Base-by-base conservation (phyloP, 2,329 filamentous ascomycete species). In the Trichoderma harzianum region DNA sequence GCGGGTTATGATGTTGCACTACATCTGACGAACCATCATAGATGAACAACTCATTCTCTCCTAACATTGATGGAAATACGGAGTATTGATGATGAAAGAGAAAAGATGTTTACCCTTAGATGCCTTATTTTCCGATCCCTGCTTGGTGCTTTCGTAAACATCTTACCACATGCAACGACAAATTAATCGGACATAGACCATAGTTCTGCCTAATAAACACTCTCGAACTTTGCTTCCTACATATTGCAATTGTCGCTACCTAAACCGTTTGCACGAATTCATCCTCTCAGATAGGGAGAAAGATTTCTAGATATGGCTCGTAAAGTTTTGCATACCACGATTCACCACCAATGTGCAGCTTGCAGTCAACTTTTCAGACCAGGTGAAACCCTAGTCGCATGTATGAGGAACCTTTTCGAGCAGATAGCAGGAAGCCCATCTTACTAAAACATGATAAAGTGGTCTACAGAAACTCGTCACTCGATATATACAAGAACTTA, bases 341-440 rank as follows among this genome's bases (percentile, higher is more conserved):
- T 70, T 7, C 43, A 64, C 32, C 8, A 5, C 12, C 68, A 70
- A 10, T 70, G 68, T 10, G 68, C 57, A 32, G 68, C 68, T 3
- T 70, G 68, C 39, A 51, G 68, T 18, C 58, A 70, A 21, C 47
- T 70, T 4, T 70, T 70, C 16, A 5, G n/a, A 47, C 43, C 30
- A 57, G 58, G 60, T 24, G 60, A 70, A 30, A 5, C 3, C 24
- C 7, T 43, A 8, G 47, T 70, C 21, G 32, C 60, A 21, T 57
- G 60, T 70, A 70, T 7, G 68, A 64, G 2, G 47, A 53, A 18
- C 7, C 7, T 1, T 43, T 11, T 18, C 36, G 7, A 32, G 14
- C 18, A 34, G 3, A 24, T 1, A 51, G n/a, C 7, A n/a, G 10
- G 21, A 0, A 5, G 7, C 18, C 18, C 2, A 7, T 51, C 10